A percentile compares a stretch with the other conserved stretches of the same genome.
Evolutionary conservation across 441 rosid species (phyloP).

Genomic region (Gossypium schwendimanii): DNA sequence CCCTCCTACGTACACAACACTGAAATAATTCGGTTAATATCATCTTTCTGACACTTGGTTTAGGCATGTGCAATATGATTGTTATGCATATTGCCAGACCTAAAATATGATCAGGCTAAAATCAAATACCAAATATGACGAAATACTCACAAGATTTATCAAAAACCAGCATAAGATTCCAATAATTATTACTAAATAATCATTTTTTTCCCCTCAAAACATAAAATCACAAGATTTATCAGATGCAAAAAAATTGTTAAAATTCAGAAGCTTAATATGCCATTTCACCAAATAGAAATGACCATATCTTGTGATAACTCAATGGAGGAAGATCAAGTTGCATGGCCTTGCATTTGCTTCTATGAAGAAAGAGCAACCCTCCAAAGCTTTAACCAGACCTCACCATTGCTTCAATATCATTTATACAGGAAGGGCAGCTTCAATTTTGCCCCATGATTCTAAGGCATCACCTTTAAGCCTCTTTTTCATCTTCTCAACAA

Average conservation of each 20-base stretch:
- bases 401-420: slow-evolving; percentile 6
- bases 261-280: not conserved
- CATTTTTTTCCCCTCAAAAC: not conserved
- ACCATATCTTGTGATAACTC: not conserved
- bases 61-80: too few relatives aligned
- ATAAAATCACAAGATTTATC: not conserved
- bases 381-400: slow-evolving; percentile 6
- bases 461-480: slow-evolving; percentile 23
- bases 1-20: too few relatives aligned
- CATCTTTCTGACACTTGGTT: too few relatives aligned
- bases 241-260: not conserved
- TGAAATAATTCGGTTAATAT: too few relatives aligned
- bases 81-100: not conserved
- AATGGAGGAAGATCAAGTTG: not conserved
- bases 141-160: too few relatives aligned
- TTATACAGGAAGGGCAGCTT: slow-evolving; percentile 22
- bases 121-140: not conserved
- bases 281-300: not conserved
- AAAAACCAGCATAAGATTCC: not conserved
- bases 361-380: slow-evolving; percentile 16
- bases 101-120: not conserved
- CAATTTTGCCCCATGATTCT: slow-evolving; percentile 27
- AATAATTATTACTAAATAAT: not conserved
- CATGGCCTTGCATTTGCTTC: not conserved
- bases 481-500: slow-evolving; percentile 26